Base-by-base conservation (phyloP, 1,139 yeast species). In the Yamadazyma atlantica region DNA sequence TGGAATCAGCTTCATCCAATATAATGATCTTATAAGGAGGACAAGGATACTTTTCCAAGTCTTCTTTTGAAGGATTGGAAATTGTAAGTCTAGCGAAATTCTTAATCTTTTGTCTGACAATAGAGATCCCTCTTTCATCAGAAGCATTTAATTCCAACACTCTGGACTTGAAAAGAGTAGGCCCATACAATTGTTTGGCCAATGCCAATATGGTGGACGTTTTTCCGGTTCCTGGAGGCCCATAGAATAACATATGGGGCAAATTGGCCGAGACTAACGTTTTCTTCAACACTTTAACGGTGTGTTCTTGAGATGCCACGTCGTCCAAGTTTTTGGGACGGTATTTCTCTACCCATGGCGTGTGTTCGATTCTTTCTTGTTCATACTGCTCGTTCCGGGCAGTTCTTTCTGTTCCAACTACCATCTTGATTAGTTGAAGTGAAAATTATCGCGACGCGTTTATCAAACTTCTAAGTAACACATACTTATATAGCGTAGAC, bases 141-240 rank as follows among this genome's bases (percentile, higher is more conserved):
- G 89, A 81, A 3, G 97, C 98, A 61, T 92, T 92, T 50, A 92
- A 72, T 60, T 92, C 98, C 43, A 92, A 66, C 0, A 92, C 96
- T 50, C 97, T 73, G 17, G 83, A 65, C 53, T 83, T 85, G 58
- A 77, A 77, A 36, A 89, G 67, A 13, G 55, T 58, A 1, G 92
- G 92, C 0, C 78, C 97, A 55, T 80, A 90, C 33, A 90, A 64
- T 53, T 88, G 90, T 51, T 81, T 84, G 1, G 96, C 90, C 47
- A 90, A 67, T 2, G 97, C 97, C 37, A 90, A 65, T 34, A 90
- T 84, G 0, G 97, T 90, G 1, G 97, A 88, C 0, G 97, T 90
- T 55, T 90, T 90, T 44, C 97, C 97, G 0, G 97, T 90, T 23
- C 97, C 97, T 36, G 97, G 97, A 5, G 97, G 97, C 0, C 97